phyloP scores from a whole-genome alignment of 495 filamentous ascomycete genomes.

The Melanomma pulvis-pyrius region DNA sequence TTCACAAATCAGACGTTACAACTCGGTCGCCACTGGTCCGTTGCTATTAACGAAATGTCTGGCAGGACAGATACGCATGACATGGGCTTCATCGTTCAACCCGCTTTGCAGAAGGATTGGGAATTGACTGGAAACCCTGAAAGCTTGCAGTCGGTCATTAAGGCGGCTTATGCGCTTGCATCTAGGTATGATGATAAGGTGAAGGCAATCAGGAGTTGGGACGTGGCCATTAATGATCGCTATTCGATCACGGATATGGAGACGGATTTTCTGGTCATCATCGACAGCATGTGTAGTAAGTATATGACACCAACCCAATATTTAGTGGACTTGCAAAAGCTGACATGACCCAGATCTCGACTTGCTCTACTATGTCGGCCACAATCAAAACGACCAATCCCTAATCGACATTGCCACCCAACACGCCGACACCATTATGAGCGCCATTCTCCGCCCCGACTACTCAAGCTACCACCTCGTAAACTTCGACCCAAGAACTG shows the following conservation, averaged over 20 bases:
- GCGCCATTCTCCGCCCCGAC: slow-evolving; percentile 18
- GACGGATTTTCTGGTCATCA: slow-evolving; percentile 25
- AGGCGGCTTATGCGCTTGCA: slow-evolving; percentile 22
- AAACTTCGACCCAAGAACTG: slow-evolving; percentile 21
- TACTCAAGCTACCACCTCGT: slow-evolving; percentile 27
- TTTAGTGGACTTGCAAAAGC: neutral
- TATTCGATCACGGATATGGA: slow-evolving; percentile 30
- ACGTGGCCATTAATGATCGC: slow-evolving; percentile 25
- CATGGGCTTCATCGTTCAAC: slow-evolving; percentile 31
- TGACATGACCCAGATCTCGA: slow-evolving; percentile 16
- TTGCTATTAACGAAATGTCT: slow-evolving; percentile 28
- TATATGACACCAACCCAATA: neutral
- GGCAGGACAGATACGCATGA: slow-evolving; percentile 27
- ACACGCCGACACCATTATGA: slow-evolving; percentile 24
- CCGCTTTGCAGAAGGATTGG: slow-evolving; percentile 21
- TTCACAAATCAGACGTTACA: slow-evolving; percentile 1
- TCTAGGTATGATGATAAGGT: slow-evolving; percentile 16
- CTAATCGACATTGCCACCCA: slow-evolving; percentile 22
- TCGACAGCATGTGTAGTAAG: slow-evolving; percentile 34
- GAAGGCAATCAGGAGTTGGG: slow-evolving; percentile 25
- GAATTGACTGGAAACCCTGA: slow-evolving; percentile 21
- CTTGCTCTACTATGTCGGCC: slow-evolving; percentile 22
- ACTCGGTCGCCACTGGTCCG: slow-evolving; percentile 25
- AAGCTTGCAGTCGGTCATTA: slow-evolving; percentile 6
- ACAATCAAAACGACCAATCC: slow-evolving; percentile 17